These are phyloP conservation scores for Alternaria dauci DNA, from an alignment of 2,329 filamentous ascomycete species.

Conservation along the genomic window DNA sequence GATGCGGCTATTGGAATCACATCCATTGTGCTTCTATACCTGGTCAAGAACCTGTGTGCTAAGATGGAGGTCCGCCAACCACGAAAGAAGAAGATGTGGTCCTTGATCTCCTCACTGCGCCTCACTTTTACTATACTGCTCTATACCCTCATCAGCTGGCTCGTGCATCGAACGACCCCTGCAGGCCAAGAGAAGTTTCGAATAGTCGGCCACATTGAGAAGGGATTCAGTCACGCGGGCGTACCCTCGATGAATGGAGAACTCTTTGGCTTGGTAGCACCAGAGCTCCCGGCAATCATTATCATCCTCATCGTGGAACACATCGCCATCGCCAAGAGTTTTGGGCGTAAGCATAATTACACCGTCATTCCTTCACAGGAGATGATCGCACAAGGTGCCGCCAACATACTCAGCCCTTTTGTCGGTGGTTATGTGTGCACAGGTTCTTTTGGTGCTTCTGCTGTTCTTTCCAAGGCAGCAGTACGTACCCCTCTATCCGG, in stretches of 20 bases:
- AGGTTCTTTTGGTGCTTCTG: slow-evolving; percentile 91
- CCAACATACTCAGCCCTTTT: slow-evolving; percentile 87
- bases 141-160: slow-evolving; percentile 87
- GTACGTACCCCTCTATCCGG: slow-evolving; percentile 89
- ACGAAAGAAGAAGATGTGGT: slow-evolving; percentile 73
- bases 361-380: slow-evolving; percentile 92
- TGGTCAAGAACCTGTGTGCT: slow-evolving; percentile 63
- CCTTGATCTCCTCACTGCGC: slow-evolving; percentile 86
- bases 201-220: slow-evolving; percentile 77
- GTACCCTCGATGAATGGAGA: slow-evolving; percentile 71
- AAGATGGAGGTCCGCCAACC: slow-evolving; percentile 73
- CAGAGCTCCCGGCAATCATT: slow-evolving; percentile 79
- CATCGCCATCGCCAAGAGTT: slow-evolving; percentile 94
- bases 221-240: slow-evolving; percentile 81
- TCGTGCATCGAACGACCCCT: slow-evolving; percentile 67
- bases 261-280: slow-evolving; percentile 72
- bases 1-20: slow-evolving; percentile 91
- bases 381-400: slow-evolving; percentile 88
- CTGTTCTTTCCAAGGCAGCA: slow-evolving; percentile 93
- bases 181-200: slow-evolving; percentile 63
- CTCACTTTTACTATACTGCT: slow-evolving; percentile 88
- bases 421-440: slow-evolving; percentile 88
- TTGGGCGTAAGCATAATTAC: slow-evolving; percentile 92
- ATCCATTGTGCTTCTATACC: slow-evolving; percentile 78
- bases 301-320: slow-evolving; percentile 94